Evolutionary conservation across 768 basidiomycete genomes (phyloP), one percentile per base, ranked within the genome.

Genomic region (Amanita inopinata): DNA sequence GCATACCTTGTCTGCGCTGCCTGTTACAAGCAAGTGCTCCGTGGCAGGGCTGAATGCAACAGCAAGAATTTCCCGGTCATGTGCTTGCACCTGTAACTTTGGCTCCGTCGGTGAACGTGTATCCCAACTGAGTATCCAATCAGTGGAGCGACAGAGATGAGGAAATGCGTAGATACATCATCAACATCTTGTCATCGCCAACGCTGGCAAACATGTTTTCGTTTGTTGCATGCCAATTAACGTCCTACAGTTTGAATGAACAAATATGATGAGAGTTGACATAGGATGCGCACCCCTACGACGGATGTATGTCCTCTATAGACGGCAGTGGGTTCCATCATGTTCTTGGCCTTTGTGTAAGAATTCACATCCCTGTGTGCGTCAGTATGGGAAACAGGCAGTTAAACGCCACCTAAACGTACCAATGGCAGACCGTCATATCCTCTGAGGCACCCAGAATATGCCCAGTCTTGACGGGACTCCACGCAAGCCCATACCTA

Each of bases 401-500:
- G 4, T 18, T 3, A 18, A 30, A 46, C 6, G 5, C 17, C 14
- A 18, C 17, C 5, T 5, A 24, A 37, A 58, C 75, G 48, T 51
- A 87, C 92, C 96, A 99, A 56, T 91, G 79, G 53, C 91, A 96
- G 27, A 98, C 78, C 0, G 93, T 96, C 70, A 83, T 89, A 60
- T 98, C 96, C 59, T 98, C 93, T 3, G 90, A 92, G 15, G 89
- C 88, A 51, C 88, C 90, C 4, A 98, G 67, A 10, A 99, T 69
- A 55, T 92, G 80, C 0, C 96, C 96, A 28, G 70, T 51, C 57
- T 85, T 91, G 28, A 73, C 57, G 4, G 89, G 82, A 65, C 77
- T 96, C 96, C 96, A 99, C 15, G 87, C 80, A 33, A 99, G 62
- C 2, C 96, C 96, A 56, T 90, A 99, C 20, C 92, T 93, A 18